These are phyloP conservation scores for Citrullus colocynthis DNA, from an alignment of 306 rosid genomes.

Conservation along the genomic window DNA sequence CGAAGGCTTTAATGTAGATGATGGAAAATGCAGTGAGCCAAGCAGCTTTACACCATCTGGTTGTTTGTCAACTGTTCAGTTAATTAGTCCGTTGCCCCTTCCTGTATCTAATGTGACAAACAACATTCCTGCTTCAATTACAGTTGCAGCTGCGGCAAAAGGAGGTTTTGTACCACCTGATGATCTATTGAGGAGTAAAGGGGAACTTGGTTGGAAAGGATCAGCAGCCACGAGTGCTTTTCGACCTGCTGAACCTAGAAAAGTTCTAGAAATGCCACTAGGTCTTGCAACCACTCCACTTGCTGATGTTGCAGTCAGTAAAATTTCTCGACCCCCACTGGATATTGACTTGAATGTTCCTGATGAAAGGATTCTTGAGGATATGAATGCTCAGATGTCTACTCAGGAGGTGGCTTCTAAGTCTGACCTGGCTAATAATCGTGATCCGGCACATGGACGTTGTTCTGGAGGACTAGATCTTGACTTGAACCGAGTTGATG, in stretches of 20 bases:
- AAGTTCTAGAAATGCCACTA: constrained; percentile 23
- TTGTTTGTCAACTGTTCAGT: constrained; percentile 21
- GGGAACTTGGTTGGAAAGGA: constrained; percentile 74
- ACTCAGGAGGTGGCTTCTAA: constrained; percentile 7
- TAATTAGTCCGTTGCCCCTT: constrained; percentile 40
- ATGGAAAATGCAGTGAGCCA: constrained; percentile 35
- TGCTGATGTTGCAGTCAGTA: constrained; percentile 19
- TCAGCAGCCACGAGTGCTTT: constrained; percentile 85
- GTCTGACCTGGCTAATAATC: constrained; percentile 13
- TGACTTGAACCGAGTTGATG: constrained; percentile 53
- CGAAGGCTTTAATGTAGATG: constrained; percentile 55
- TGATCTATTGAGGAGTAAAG: constrained; percentile 48
- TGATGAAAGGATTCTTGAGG: constrained; percentile 52
- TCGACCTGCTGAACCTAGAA: constrained; percentile 80
- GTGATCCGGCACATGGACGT: constrained; percentile 16
- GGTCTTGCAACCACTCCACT: constrained; percentile 11
- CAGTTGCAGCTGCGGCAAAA: constrained; percentile 68
- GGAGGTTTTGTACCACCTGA: constrained; percentile 48
- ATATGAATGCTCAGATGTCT: constrained; percentile 28
- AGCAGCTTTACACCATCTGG: constrained; percentile 21
- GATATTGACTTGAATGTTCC: constrained; percentile 62
- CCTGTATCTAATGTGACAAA: constrained; percentile 30
- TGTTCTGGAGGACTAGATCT: constrained; percentile 54
- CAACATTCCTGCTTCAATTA: constrained; percentile 36
- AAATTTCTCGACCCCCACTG: constrained; percentile 29